A percentile compares a stretch with the other conserved stretches of the same genome.
Conservation (phyloP, 31 red algal genomes). For the Porphyra umbilicalis region DNA sequence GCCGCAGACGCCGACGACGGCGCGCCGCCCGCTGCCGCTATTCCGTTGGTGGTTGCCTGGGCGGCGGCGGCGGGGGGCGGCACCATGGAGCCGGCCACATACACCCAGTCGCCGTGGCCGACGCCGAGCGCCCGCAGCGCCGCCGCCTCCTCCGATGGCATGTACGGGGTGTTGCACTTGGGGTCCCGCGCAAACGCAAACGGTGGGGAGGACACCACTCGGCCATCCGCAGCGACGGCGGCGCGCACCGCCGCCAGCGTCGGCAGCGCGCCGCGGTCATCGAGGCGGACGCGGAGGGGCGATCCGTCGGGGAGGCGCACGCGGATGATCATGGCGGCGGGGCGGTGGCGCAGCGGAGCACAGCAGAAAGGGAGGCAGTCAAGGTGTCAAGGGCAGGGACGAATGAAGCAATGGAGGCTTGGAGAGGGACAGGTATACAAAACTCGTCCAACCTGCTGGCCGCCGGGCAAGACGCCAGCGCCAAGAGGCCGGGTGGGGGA, state of each 20-base stretch:
- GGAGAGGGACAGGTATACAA: too few relatives aligned
- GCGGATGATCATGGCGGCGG: conserved; percentile 58
- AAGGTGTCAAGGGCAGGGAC: too few relatives aligned
- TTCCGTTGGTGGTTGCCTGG: not conserved
- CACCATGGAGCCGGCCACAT: conserved; percentile 30
- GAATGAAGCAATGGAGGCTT: too few relatives aligned
- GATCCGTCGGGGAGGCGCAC: conserved; percentile 71
- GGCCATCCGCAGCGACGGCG: conserved; percentile 21
- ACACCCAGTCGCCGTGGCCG: conserved; percentile 63
- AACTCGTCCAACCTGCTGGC: too few relatives aligned
- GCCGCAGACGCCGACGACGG: not conserved
- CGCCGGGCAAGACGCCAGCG: too few relatives aligned
- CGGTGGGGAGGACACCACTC: conserved; percentile 17
- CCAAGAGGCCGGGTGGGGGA: too few relatives aligned
- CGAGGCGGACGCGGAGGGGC: conserved; percentile 40
- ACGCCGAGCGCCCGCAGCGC: conserved; percentile 28
- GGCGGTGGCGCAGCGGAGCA: not conserved
- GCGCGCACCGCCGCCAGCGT: conserved; percentile 24
- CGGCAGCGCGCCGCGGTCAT: not conserved
- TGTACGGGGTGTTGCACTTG: conserved; percentile 5
- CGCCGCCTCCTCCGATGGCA: not conserved
- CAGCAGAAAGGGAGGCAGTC: too few relatives aligned
- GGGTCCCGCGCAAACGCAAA: conserved; percentile 41
- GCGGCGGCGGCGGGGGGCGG: conserved; percentile 1
- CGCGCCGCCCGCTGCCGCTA: not conserved